Percentiles rank a stretch among this genome's conserved stretches.
phyloP scores from a whole-genome alignment of 805 yeast species.

The Yarrowia sp. region DNA sequence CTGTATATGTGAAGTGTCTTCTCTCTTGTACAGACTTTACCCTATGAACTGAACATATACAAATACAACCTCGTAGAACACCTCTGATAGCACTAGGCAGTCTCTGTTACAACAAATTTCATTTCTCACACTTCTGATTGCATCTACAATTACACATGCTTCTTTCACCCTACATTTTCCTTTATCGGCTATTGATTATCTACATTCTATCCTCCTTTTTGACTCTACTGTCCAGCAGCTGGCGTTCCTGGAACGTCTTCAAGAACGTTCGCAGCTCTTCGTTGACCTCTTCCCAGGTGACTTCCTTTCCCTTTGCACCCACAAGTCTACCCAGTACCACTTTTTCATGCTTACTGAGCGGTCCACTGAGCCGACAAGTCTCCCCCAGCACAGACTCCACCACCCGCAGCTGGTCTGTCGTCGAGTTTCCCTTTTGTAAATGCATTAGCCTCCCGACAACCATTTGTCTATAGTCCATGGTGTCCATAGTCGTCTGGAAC shows the following conservation, averaged over 20 bases:
- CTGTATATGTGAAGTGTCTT: no score
- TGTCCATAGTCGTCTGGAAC: constrained; percentile 30
- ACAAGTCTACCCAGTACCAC: constrained; percentile 9
- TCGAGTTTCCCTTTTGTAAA: constrained; percentile 3
- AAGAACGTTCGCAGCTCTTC: constrained; percentile 14
- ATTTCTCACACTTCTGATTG: no score
- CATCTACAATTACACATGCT: no score
- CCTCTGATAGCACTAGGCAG: no score
- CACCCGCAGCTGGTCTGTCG: constrained; percentile 7
- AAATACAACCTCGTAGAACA: no score
- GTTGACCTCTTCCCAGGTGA: constrained; percentile 14
- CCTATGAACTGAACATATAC: no score
- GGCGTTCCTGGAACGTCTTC: constrained; percentile 17
- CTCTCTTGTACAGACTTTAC: no score
- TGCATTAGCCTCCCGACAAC: constrained; percentile 23
- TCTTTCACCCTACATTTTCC: no score
- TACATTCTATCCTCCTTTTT: constrained; percentile 23
- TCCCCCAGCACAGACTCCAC: neutral
- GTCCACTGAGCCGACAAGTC: constrained; percentile 5
- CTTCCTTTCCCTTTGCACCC: neutral
- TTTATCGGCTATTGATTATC: neutral
- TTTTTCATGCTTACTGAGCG: constrained; percentile 8
- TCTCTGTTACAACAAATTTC: no score
- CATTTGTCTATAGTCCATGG: constrained; percentile 29
- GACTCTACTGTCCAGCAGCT: constrained; percentile 14